Conservation (phyloP, 2,329 filamentous ascomycete species). For the Hymenoscyphus scutula region DNA sequence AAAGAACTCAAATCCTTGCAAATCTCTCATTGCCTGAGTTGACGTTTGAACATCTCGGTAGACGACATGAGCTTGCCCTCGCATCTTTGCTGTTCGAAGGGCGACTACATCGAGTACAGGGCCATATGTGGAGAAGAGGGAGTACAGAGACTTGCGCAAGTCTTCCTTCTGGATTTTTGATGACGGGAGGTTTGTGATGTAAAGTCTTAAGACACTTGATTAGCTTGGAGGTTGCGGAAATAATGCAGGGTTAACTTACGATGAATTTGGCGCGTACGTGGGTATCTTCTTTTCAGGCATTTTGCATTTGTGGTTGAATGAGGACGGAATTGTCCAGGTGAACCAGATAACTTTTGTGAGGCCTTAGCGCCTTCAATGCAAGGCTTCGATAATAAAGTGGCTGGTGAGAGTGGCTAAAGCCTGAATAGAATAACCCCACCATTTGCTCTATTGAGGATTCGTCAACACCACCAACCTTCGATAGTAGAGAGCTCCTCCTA, state of each 20-base stretch:
- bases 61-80: slow-evolving; percentile 90
- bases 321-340: not conserved
- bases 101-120: slow-evolving; percentile 89
- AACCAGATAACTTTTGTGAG: not conserved
- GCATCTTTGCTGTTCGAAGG: slow-evolving; percentile 87
- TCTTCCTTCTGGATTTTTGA: slow-evolving; percentile 89
- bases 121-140: slow-evolving; percentile 91
- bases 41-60: slow-evolving; percentile 89
- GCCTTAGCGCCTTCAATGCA: not conserved
- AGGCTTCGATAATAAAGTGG: not conserved
- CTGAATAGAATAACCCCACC: too few species aligned
- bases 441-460: too few species aligned
- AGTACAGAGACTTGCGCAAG: slow-evolving; percentile 82
- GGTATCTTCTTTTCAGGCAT: slow-evolving; percentile 45
- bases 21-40: slow-evolving; percentile 85
- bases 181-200: slow-evolving; percentile 80
- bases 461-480: slow-evolving; percentile 46
- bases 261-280: slow-evolving; percentile 68
- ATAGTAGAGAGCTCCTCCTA: slow-evolving; percentile 99
- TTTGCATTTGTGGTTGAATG: slow-evolving; percentile 11
- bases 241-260: slow-evolving; percentile 49
- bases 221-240: not conserved
- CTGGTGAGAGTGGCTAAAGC: too few species aligned
- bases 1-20: slow-evolving; percentile 84
- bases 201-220: slow-evolving; percentile 58